Conservation (phyloP, 768 basidiomycete genomes). For the Royoungia palumana region DNA sequence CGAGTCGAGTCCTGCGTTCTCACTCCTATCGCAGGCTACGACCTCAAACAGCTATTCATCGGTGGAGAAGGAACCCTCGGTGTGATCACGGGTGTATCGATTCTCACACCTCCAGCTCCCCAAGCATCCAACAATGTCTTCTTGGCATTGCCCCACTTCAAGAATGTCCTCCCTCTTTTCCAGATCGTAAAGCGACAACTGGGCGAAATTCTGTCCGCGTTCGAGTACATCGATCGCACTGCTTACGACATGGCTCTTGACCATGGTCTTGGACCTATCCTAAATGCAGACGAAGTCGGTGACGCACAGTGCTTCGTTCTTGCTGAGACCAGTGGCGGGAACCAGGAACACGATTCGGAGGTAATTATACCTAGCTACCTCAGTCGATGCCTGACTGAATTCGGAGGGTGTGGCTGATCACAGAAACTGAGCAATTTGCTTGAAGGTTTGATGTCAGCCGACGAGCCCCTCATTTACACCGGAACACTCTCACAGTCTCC, state of each 20-base stretch:
- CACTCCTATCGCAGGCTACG: conserved; percentile 65
- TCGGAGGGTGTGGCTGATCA: background rate
- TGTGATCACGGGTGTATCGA: conserved; percentile 91
- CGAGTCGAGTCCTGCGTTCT: background rate
- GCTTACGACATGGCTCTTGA: conserved; percentile 81
- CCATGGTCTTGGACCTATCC: conserved; percentile 75
- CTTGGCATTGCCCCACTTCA: conserved; percentile 82
- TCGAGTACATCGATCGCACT: conserved; percentile 92
- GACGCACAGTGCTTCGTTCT: conserved; percentile 87
- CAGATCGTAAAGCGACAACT: conserved; percentile 75
- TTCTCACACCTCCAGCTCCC: conserved; percentile 81
- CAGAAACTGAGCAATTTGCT: conserved; percentile 86
- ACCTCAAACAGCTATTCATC: conserved; percentile 97
- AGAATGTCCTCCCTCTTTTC: conserved; percentile 83
- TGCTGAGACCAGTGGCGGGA: conserved; percentile 91
- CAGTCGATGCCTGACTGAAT: conserved; percentile 13
- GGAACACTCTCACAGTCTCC: conserved; percentile 91
- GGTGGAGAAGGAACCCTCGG: conserved; percentile 97
- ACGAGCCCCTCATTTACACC: conserved; percentile 75
- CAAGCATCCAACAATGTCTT: conserved; percentile 89
- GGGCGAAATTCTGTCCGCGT: conserved; percentile 95
- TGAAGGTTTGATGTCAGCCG: conserved; percentile 70
- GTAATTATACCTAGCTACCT: conserved; percentile 38
- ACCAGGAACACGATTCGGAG: conserved; percentile 91
- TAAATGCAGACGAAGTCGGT: conserved; percentile 69